These are phyloP conservation scores for Solanum appendiculatum DNA, from an alignment of 257 asterid species.

Conservation along the genomic window DNA sequence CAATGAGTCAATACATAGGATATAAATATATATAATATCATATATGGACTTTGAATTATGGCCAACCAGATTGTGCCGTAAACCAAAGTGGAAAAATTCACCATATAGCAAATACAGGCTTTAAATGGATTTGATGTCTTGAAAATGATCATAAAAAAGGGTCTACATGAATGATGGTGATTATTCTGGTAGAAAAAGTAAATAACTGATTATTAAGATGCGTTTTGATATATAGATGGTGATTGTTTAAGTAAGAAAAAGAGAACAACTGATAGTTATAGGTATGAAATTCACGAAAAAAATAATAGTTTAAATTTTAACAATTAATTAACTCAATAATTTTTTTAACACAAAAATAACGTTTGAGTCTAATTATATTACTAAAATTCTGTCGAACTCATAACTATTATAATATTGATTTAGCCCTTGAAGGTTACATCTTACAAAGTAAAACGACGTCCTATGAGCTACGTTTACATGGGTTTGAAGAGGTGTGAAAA, in stretches of 20 bases:
- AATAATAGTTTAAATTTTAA: no score
- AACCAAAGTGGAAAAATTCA: background rate
- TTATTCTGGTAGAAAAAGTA: background rate
- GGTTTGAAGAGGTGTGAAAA: background rate
- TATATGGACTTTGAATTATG: background rate
- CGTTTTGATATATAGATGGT: no score
- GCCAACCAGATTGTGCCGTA: background rate
- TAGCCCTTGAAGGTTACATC: background rate
- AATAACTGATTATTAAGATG: background rate
- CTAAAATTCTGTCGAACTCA: background rate
- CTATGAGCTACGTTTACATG: background rate
- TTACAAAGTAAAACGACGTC: background rate
- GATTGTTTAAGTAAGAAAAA: no score
- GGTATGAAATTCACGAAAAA: no score
- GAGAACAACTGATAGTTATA: no score
- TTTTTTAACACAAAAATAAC: no score
- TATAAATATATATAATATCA: background rate
- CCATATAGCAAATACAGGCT: no score
- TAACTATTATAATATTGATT: background rate
- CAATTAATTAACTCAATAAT: no score
- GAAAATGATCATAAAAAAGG: background rate
- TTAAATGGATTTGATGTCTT: background rate
- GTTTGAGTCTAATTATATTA: background rate
- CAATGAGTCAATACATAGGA: background rate
- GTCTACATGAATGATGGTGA: background rate